Base-by-base conservation (phyloP, 2,329 filamentous ascomycete genomes). In the Nothomitra cinnamomea region DNA sequence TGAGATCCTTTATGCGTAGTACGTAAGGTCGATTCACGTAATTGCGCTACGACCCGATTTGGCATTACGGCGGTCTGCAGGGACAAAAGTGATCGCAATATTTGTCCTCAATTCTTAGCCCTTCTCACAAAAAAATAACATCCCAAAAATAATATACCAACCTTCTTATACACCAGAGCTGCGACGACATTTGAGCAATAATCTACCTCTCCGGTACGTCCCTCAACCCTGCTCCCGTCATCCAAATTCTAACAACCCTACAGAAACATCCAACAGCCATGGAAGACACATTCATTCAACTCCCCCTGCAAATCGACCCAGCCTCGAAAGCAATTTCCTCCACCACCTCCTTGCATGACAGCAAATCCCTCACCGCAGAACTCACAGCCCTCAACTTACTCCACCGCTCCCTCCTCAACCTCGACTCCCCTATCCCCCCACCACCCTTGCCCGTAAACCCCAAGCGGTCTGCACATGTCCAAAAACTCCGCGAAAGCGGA, bases 391-490 rank as follows among this genome's bases (percentile, higher is more conserved):
- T 96, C 57, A 95, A 95, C 74, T 64, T 68, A 51, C 79, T 95
- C 51, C 86, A 94, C 78, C 80, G 80, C 60, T 68, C 77, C 43
- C 78, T 96, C 56, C 73, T 92, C 61, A 68, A 69, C 54, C 77
- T 87, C 60, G 75, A 79, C 47, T 70, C 71, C 0, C 78, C 83
- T 4, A 75, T 87, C 19, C 90, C 90, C 0, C 88, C 89, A 3
- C 85, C 90, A 0, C 92, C 92, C 0, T 77, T 94, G 42, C 89
- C 89, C 56, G 83, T 95, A 57, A 94, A 95, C 73, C 89, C 87
- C 52, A 95, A 95, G 72, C 87, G 90, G 63, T 82, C 78, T 59
- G 87, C 86, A 36, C 81, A 89, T 65, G 85, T 98, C 68, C 79
- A 75, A 69, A 96, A 96, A 71, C 81, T 96, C 59, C 86, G 88